Evolutionary conservation across 192 early-diverging fungal species (phyloP), one percentile per base, ranked within the genome.

Genomic region (Backusella liffmaniae): DNA sequence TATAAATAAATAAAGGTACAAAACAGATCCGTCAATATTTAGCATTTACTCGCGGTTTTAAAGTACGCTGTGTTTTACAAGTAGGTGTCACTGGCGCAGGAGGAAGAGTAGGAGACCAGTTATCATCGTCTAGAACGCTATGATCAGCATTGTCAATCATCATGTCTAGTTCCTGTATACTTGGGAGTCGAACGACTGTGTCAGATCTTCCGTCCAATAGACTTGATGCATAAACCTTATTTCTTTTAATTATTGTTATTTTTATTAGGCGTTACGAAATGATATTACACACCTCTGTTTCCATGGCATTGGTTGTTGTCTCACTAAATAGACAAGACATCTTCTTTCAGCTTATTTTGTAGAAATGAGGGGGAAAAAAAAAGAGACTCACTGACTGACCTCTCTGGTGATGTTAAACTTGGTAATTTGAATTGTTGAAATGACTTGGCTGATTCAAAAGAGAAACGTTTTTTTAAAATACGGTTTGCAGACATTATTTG

Each of bases 161-260:
- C 26, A 26, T 36, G 23, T 75, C 74, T 3, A 75, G 66, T 23
- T 75, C 74, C 9, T 65, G 53, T 66, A 74, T 59, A 26, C 73
- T 74, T 15, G 73, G 73, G 5, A 74, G 39, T 15, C n/a, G 51
- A 65, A 73, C 21, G 0, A 44, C 4, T 49, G 42, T 53, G 4
- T 32, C 29, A 72, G 46, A 53, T 72, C 29, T 26, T 13, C 46
- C 49, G 46, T 69, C 67, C 36, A 69, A 69, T 69, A 72, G 32
- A n/a, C 26, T 26, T 15, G 70, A 29, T 32, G 46, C 49, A 51
- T 53, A 72, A 51, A 72, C 49, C 70, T 72, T 46, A 18, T 21
- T 32, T 69, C 32, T 68, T 37, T 39, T 39, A 69, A 35, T 37
- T 56, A 21, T 68, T 21, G 37, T 37, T 68, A 34, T 67, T 36